Percentiles rank a stretch among this genome's conserved stretches.
Conservation (phyloP, 2,329 filamentous ascomycete species). For the Scytalidium lignicola region DNA sequence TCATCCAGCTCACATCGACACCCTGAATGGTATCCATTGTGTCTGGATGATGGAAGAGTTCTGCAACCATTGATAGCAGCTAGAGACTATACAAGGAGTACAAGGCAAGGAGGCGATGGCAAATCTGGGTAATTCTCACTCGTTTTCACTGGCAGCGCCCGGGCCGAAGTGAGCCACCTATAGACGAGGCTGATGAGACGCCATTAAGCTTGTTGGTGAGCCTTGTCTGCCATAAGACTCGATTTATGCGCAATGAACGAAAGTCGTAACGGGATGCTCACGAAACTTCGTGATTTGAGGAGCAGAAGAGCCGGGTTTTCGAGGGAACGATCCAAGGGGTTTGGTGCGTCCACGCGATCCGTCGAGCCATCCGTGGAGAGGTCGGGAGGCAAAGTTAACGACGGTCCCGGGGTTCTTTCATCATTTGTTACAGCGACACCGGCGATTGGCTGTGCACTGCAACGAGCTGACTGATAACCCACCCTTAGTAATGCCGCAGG, state of each 20-base stretch:
- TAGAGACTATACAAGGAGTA: background rate
- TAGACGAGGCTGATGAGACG: conserved; percentile 2
- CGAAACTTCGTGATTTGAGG: too few species aligned
- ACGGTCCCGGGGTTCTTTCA: too few species aligned
- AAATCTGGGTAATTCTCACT: background rate
- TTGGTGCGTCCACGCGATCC: background rate
- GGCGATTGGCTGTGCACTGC: too few species aligned
- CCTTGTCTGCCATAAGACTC: background rate
- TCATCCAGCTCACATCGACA: conserved; percentile 30
- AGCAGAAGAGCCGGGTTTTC: background rate
- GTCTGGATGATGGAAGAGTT: background rate
- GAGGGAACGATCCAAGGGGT: background rate
- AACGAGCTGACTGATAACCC: too few species aligned
- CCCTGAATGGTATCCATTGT: conserved; percentile 28
- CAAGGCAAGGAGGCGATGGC: background rate
- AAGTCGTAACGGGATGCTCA: too few species aligned
- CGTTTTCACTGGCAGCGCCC: background rate
- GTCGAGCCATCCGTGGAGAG: background rate
- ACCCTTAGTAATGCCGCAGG: too few species aligned
- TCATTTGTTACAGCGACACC: too few species aligned
- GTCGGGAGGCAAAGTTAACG: background rate
- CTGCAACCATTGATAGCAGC: background rate
- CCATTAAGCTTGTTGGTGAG: conserved; percentile 1
- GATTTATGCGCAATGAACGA: too few species aligned
- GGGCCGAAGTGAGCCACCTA: conserved; percentile 2